These are phyloP conservation scores for Gossypium gossypioides DNA, from an alignment of 441 rosid genomes.

Conservation along the genomic window DNA sequence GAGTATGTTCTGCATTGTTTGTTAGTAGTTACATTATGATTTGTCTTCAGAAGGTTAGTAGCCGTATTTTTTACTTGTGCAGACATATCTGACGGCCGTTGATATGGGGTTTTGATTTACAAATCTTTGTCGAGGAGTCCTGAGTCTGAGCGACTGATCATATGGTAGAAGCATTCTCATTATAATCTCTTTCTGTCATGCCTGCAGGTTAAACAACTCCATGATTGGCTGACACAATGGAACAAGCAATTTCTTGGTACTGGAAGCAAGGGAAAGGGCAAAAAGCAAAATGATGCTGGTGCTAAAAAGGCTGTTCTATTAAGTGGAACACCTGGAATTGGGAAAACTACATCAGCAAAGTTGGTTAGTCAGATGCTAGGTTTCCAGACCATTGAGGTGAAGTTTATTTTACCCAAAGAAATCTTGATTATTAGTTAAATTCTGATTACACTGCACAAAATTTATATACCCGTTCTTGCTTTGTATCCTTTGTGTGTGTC, in stretches of 20 bases:
- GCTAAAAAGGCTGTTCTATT: slow-evolving; percentile 78
- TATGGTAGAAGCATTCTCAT: neutral
- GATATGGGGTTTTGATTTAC: neutral
- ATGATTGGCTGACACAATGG: slow-evolving; percentile 80
- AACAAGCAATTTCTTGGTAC: slow-evolving; percentile 51
- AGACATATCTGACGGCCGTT: neutral
- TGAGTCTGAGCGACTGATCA: neutral
- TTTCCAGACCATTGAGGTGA: slow-evolving; percentile 85
- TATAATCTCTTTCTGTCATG: neutral
- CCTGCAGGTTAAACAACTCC: slow-evolving; percentile 79
- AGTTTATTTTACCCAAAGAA: neutral
- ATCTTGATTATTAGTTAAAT: neutral
- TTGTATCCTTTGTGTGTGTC: neutral
- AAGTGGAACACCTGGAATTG: slow-evolving; percentile 93
- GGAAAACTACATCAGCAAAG: slow-evolving; percentile 91
- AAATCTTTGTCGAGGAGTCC: neutral
- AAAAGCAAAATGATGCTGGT: slow-evolving; percentile 57
- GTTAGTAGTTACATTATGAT: neutral
- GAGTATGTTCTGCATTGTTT: neutral
- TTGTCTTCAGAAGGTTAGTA: neutral
- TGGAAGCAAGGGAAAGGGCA: slow-evolving; percentile 64
- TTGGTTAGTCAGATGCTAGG: slow-evolving; percentile 86
- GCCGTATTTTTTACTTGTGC: neutral
- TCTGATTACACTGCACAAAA: neutral
- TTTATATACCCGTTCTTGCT: slow-evolving; percentile 1